Percentiles rank a stretch among this genome's conserved stretches.
Conservation (phyloP, 148 eudicot species). For the Mesembryanthemum crystallinum region DNA sequence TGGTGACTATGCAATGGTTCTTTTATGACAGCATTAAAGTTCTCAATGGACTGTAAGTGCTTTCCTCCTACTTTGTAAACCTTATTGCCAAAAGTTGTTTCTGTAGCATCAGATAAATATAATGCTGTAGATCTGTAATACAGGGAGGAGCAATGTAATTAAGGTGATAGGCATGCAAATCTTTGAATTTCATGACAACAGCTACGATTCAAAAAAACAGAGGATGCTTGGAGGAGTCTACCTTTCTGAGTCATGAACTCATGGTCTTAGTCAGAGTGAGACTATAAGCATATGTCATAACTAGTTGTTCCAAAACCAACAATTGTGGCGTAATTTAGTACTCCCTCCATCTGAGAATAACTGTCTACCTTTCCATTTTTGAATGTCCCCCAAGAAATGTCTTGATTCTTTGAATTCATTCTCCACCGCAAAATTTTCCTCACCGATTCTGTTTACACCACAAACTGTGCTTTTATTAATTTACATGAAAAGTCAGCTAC, state of each 20-base stretch:
- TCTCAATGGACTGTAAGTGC: constrained; percentile 83
- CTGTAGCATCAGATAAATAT: background rate
- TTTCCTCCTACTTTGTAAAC: constrained; percentile 10
- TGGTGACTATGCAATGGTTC: constrained; percentile 90
- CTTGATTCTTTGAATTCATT: no score
- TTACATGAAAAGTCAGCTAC: no score
- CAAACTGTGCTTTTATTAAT: no score
- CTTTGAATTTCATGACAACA: background rate
- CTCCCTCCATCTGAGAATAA: no score
- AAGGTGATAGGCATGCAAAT: background rate
- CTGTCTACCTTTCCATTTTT: no score
- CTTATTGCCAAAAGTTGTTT: background rate
- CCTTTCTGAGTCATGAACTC: background rate
- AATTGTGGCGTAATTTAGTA: background rate
- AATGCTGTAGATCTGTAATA: background rate
- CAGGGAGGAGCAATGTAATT: background rate
- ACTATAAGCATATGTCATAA: background rate
- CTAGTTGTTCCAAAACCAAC: background rate
- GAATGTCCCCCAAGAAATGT: no score
- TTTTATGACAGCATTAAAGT: constrained; percentile 80
- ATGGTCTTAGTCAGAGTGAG: background rate
- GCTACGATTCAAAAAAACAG: background rate
- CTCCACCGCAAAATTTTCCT: no score
- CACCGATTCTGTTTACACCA: no score
- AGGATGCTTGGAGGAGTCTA: background rate